Percentiles rank a stretch among this genome's conserved stretches.
phyloP scores from a whole-genome alignment of 495 filamentous ascomycete genomes.

The Parathielavia appendiculata region DNA sequence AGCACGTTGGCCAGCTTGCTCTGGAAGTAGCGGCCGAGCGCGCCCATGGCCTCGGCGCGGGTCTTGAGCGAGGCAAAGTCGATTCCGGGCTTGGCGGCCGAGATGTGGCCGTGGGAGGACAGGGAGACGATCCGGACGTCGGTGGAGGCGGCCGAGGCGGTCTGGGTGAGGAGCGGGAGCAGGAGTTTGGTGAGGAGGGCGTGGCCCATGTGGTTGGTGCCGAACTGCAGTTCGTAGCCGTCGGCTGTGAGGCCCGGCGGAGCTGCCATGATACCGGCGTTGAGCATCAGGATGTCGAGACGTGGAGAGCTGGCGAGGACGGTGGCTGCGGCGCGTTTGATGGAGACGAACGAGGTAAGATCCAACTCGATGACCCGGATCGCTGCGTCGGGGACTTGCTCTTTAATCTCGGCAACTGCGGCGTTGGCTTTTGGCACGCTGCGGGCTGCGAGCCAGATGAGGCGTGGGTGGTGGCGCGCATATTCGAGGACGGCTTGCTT shows the following conservation, averaged over 20 bases:
- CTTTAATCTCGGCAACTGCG: constrained; percentile 17
- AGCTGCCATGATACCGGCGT: constrained; percentile 63
- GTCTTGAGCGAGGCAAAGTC: constrained; percentile 37
- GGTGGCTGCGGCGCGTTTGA: constrained; percentile 25
- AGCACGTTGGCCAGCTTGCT: constrained; percentile 70
- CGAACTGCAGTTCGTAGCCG: constrained; percentile 67
- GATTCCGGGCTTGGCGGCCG: constrained; percentile 36
- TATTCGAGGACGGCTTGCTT: constrained; percentile 58
- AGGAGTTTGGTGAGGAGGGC: constrained; percentile 60
- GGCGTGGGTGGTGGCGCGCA: constrained; percentile 53
- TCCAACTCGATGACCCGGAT: constrained; percentile 39
- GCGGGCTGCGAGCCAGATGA: constrained; percentile 62
- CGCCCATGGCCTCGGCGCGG: not conserved
- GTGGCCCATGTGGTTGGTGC: constrained; percentile 68
- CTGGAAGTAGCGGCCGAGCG: constrained; percentile 50
- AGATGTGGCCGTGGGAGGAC: constrained; percentile 35
- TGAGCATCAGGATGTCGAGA: constrained; percentile 46
- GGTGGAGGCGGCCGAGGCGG: constrained; percentile 27
- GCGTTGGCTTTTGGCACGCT: constrained; percentile 33
- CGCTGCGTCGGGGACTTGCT: constrained; percentile 10
- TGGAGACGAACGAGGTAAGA: constrained; percentile 27
- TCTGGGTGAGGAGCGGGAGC: constrained; percentile 52
- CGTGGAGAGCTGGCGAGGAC: constrained; percentile 25
- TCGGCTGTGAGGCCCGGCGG: constrained; percentile 51
- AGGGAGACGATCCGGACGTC: constrained; percentile 44